Evolutionary conservation across 1,284 basidiomycete species (phyloP).

Genomic region (Peniophora sp.): DNA sequence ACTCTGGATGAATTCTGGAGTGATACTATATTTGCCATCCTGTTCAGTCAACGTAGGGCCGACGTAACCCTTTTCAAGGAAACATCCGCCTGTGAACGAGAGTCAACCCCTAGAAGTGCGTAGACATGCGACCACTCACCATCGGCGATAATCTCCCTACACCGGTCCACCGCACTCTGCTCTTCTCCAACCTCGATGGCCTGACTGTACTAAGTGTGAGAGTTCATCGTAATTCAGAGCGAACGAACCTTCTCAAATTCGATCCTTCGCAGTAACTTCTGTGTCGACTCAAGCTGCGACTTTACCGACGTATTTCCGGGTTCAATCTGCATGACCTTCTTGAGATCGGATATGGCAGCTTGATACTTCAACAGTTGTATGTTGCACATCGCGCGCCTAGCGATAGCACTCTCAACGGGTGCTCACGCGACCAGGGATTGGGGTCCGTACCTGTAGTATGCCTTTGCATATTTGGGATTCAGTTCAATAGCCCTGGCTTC

Average conservation of each 20-base stretch:
- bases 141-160: conserved; percentile 72
- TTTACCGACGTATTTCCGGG: conserved; percentile 80
- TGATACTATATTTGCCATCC: conserved; percentile 66
- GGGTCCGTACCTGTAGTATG: conserved; percentile 65
- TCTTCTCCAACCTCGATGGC: conserved; percentile 89
- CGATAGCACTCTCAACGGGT: conserved; percentile 6
- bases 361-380: conserved; percentile 86
- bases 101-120: neutral
- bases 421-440: conserved; percentile 1
- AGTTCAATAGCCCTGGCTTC: conserved; percentile 81
- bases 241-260: conserved; percentile 79
- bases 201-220: conserved; percentile 25
- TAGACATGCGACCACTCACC: conserved; percentile 32
- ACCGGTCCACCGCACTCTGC: conserved; percentile 66
- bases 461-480: conserved; percentile 89
- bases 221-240: neutral
- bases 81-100: conserved; percentile 51
- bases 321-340: conserved; percentile 81
- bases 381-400: conserved; percentile 81
- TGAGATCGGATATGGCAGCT: conserved; percentile 80
- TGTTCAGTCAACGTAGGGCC: conserved; percentile 57
- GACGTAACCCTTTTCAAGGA: conserved; percentile 59
- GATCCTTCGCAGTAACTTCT: conserved; percentile 82
- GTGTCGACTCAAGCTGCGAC: conserved; percentile 79
- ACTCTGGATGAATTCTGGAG: conserved; percentile 68